These are phyloP conservation scores for Pythium brassicae DNA, from an alignment of 352 stramenopile genomes.

Conservation along the genomic window DNA sequence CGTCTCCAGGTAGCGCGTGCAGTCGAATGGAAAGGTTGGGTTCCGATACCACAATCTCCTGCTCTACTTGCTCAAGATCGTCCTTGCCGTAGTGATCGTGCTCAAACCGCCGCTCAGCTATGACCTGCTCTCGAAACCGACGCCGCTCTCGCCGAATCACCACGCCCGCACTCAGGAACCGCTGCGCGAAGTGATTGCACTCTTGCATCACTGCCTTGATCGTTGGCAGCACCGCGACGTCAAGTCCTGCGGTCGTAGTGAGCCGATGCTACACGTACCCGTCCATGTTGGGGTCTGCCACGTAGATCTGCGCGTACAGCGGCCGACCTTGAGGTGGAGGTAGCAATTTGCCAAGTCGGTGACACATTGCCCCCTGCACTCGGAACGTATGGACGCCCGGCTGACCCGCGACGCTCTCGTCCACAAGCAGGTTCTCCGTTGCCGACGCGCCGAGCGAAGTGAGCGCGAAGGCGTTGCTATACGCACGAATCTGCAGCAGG, in stretches of 20 bases:
- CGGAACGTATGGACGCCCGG: not conserved
- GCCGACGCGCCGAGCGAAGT: not conserved
- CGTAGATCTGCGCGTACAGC: not conserved
- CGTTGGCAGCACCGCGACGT: not conserved
- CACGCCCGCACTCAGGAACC: not conserved
- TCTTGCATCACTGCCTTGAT: not conserved
- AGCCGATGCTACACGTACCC: not conserved
- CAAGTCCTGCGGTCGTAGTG: not conserved
- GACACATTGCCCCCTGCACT: not conserved
- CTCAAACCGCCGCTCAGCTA: not conserved
- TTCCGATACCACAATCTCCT: not conserved
- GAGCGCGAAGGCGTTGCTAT: not conserved
- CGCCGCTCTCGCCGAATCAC: not conserved
- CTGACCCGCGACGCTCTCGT: not conserved
- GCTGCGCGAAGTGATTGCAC: not conserved
- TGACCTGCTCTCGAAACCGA: not conserved
- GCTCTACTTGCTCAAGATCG: not conserved
- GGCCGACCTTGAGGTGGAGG: not conserved
- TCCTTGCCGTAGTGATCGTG: not conserved
- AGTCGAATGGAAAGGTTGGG: not conserved
- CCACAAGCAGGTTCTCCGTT: not conserved
- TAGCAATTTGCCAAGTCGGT: not conserved
- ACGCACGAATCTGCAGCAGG: not conserved
- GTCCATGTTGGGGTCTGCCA: not conserved
- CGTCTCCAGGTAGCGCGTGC: not conserved